A percentile compares a stretch with the other conserved stretches of the same genome.
phyloP scores from a whole-genome alignment of 2,329 filamentous ascomycete species.

The Paramyrothecium roridum region DNA sequence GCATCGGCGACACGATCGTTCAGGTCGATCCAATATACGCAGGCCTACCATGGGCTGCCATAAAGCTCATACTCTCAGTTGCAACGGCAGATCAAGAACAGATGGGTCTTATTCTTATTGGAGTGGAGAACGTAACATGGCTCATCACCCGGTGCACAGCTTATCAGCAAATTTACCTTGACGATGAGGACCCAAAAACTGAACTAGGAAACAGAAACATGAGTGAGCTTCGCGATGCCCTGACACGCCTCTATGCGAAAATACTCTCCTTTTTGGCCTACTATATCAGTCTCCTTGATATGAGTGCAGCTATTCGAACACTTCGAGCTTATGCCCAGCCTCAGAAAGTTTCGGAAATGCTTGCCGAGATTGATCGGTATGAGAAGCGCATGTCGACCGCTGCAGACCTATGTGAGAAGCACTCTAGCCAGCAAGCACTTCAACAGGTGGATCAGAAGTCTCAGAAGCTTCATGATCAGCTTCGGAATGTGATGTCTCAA shows the following conservation, averaged over 20 bases:
- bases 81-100: constrained; percentile 4
- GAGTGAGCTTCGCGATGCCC: neutral
- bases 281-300: neutral
- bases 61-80: constrained; percentile 1
- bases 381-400: neutral
- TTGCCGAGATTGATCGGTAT: neutral
- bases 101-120: constrained; percentile 3
- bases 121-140: constrained; percentile 1
- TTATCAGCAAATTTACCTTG: neutral
- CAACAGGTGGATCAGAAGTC: neutral
- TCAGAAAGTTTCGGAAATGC: too few relatives aligned
- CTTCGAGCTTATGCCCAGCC: neutral
- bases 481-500: neutral
- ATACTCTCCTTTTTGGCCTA: neutral
- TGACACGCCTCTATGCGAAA: neutral
- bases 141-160: neutral
- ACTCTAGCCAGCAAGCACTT: neutral
- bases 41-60: constrained; percentile 10
- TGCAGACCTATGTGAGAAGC: neutral
- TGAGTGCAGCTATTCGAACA: neutral
- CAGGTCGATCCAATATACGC: neutral
- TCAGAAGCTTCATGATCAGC: neutral
- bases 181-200: neutral
- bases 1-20: constrained; percentile 5
- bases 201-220: neutral